phyloP scores from a whole-genome alignment of 805 yeast genomes.

The Candida maris region DNA sequence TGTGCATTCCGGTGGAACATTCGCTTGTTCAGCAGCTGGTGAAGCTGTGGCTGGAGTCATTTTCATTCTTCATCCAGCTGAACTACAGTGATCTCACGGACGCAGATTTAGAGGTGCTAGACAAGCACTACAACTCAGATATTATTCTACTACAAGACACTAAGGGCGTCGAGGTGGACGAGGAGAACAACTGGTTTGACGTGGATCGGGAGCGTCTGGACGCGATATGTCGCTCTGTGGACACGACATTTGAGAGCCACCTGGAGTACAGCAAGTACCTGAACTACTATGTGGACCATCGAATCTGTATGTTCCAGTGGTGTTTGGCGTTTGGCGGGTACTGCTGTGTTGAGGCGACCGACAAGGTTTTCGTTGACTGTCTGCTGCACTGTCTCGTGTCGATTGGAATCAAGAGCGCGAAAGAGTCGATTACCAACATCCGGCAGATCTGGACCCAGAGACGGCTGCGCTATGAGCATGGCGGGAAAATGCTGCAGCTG shows the following conservation, averaged over 20 bases:
- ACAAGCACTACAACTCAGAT: slow-evolving; percentile 20
- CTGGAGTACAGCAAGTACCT: slow-evolving; percentile 20
- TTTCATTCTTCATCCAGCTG: slow-evolving; percentile 22
- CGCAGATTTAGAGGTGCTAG: slow-evolving; percentile 13
- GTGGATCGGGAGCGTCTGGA: slow-evolving; percentile 12
- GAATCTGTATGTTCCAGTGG: slow-evolving; percentile 32
- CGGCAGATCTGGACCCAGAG: slow-evolving; percentile 27
- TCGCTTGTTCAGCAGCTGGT: slow-evolving; percentile 19
- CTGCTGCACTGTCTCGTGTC: slow-evolving; percentile 21
- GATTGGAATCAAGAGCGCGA: slow-evolving; percentile 28
- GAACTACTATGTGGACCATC: slow-evolving; percentile 26
- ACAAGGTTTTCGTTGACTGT: slow-evolving; percentile 27
- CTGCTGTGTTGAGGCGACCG: slow-evolving; percentile 23
- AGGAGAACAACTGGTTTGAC: slow-evolving; percentile 7
- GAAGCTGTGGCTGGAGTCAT: slow-evolving; percentile 16
- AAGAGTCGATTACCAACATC: slow-evolving; percentile 20
- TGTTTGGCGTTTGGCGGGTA: slow-evolving; percentile 25
- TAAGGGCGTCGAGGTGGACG: slow-evolving; percentile 7
- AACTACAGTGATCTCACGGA: slow-evolving; percentile 17
- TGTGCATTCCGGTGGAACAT: slow-evolving; percentile 13
- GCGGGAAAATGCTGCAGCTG: slow-evolving; percentile 3
- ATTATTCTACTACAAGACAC: slow-evolving; percentile 13
- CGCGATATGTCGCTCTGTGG: slow-evolving; percentile 6
- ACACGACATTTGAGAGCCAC: not conserved
- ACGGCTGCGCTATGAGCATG: slow-evolving; percentile 14